Evolutionary conservation across 192 early-diverging fungal species (phyloP).

Genomic region (Ambispora gerdemannii): DNA sequence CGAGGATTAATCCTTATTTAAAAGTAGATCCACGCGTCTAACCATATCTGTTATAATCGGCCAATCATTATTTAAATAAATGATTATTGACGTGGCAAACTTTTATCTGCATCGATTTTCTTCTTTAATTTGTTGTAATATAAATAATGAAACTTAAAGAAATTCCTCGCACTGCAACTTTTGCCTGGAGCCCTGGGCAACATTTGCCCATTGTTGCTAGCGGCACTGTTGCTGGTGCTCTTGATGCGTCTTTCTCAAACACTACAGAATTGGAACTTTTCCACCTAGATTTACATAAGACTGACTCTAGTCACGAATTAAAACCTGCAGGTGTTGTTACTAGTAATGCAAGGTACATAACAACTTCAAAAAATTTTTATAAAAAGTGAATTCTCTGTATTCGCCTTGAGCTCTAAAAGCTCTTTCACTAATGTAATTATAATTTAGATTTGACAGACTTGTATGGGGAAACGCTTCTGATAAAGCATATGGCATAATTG

Average conservation of each 20-base stretch:
- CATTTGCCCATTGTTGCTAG: constrained; percentile 75
- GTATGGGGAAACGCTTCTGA: constrained; percentile 67
- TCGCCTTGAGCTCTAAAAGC: background rate
- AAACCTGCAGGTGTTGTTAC: constrained; percentile 53
- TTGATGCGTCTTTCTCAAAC: constrained; percentile 94
- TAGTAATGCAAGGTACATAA: constrained; percentile 58
- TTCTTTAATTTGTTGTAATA: no score
- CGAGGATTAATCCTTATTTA: no score
- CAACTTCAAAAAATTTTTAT: background rate
- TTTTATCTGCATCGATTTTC: no score
- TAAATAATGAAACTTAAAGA: constrained; percentile 53
- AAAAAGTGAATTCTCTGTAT: background rate
- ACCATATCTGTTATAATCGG: no score
- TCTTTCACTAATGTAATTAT: constrained; percentile 6
- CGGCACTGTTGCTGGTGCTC: constrained; percentile 92
- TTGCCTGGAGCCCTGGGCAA: constrained; percentile 84
- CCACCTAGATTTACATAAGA: constrained; percentile 57
- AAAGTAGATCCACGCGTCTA: no score
- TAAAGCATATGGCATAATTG: constrained; percentile 73
- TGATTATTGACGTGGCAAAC: no score
- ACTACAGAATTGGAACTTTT: constrained; percentile 87
- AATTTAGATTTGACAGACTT: constrained; percentile 84
- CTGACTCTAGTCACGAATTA: constrained; percentile 39
- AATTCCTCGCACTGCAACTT: constrained; percentile 78
- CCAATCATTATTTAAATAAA: no score